Base-by-base conservation (phyloP, 2,329 filamentous ascomycete species). In the Hymenoscyphus albidus region DNA sequence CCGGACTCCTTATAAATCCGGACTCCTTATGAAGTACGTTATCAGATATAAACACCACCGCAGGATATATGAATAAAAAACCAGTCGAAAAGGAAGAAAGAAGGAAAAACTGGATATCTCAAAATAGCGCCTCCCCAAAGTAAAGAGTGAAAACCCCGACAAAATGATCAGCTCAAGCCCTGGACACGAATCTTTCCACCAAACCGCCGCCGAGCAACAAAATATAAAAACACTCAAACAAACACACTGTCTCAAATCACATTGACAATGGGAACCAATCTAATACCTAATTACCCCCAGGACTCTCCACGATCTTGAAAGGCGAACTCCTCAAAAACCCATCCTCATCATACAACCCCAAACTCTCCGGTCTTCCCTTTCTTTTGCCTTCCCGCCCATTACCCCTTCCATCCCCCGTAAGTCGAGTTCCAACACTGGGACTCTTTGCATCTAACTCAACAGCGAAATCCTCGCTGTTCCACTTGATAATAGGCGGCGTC, bases 241-340 rank as follows among this genome's bases (percentile, higher is more conserved):
- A 6, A 35, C 35, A 35, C 35, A 35, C 9, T 35, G 4, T 35
- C 35, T 27, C 27, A 18, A 48, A 9, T 18, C 42, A 48, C 42
- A 6, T n/a, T n/a, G 18, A 9, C 3, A 9, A 18, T 10, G 7
- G 5, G 5, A 3, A 18, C 9, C 44, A 22, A 1, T 9, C 7
- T 7, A 48, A 48, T 18, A 27, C 16, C 18, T 18, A 48, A 9
- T 18, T 22, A 9, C 42, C 42, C n/a, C 48, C 48, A 22, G 48
- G 48, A 54, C 48, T 27, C 39, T 31, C 16, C 16, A 54, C 18
- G 7, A 27, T 13, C 18, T 54, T 27, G 13, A 54, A 54, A 54
- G 71, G 71, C 39, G 67, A 70, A 56, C 60, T 63, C 27, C 40
- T 71, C 59, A 72, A 58, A 55, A 73, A 72, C 0, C 70, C 71